These are phyloP conservation scores for Solanum dulcamara DNA, from an alignment of 257 asterid genomes.

Conservation along the genomic window DNA sequence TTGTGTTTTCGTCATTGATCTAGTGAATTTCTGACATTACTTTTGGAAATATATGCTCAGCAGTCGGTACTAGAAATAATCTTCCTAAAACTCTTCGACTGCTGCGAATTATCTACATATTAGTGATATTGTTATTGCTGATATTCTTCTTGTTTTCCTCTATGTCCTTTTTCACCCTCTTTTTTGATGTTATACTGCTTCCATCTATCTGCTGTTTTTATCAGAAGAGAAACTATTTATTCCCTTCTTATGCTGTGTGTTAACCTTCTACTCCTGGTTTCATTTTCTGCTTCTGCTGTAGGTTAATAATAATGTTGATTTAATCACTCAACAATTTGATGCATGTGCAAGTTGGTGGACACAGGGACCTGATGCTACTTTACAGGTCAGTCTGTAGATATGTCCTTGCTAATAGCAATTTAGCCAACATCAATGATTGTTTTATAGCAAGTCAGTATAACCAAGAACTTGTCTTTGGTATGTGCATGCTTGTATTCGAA, in stretches of 20 bases:
- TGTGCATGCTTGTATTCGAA: not conserved
- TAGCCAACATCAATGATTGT: not conserved
- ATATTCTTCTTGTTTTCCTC: not conserved
- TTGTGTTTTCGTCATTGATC: not conserved
- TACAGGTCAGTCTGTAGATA: slow-evolving; percentile 64
- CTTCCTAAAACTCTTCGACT: not conserved
- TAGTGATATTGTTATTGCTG: not conserved
- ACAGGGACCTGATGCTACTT: slow-evolving; percentile 81
- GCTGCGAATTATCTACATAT: not conserved
- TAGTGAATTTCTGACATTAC: not conserved
- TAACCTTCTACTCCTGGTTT: slow-evolving; percentile 8
- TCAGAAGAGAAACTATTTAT: not conserved
- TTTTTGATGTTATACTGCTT: not conserved
- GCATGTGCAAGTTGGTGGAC: slow-evolving; percentile 99
- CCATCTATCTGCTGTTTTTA: not conserved
- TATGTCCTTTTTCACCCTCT: not conserved
- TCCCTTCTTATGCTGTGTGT: not conserved
- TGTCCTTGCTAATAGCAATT: not conserved
- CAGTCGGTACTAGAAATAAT: not conserved
- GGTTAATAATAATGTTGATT: slow-evolving; percentile 38
- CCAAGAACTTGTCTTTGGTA: not conserved
- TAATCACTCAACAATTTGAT: slow-evolving; percentile 80
- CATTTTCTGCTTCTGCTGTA: slow-evolving; percentile 7
- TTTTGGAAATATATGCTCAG: not conserved
- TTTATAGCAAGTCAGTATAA: not conserved